These are phyloP conservation scores for Solanum appendiculatum DNA, from an alignment of 257 asterid species.

Conservation along the genomic window DNA sequence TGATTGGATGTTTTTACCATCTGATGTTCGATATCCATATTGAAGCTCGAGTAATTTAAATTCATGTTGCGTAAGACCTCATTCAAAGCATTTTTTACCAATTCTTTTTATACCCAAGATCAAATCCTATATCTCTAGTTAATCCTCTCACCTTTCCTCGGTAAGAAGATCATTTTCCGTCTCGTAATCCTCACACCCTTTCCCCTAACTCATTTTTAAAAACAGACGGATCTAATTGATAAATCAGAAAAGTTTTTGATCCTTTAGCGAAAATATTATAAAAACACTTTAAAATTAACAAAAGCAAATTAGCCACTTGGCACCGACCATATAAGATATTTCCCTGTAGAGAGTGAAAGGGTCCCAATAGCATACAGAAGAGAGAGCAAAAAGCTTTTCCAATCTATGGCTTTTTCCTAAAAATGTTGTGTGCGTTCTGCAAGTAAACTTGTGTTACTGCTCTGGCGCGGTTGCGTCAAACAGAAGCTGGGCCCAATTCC, in stretches of 20 bases:
- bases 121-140: too few species aligned
- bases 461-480: background rate
- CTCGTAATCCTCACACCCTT: too few species aligned
- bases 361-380: background rate
- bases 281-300: background rate
- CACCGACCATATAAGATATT: background rate
- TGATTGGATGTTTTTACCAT: too few species aligned
- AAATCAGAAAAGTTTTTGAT: background rate
- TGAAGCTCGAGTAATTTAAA: too few species aligned
- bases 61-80: too few species aligned
- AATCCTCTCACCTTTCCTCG: too few species aligned
- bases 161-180: too few species aligned
- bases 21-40: too few species aligned
- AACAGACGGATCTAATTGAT: background rate
- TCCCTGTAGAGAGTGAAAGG: background rate
- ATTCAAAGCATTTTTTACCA: too few species aligned
- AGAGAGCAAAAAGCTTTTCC: background rate
- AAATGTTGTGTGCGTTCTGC: background rate
- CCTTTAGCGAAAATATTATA: background rate
- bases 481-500: background rate
- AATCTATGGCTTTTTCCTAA: background rate
- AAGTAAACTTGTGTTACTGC: background rate
- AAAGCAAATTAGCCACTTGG: background rate
- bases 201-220: too few species aligned
- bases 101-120: too few species aligned